Evolutionary conservation across 2,329 filamentous ascomycete genomes (phyloP), one percentile per base, ranked within the genome.

Genomic region (Alternaria postmessia): DNA sequence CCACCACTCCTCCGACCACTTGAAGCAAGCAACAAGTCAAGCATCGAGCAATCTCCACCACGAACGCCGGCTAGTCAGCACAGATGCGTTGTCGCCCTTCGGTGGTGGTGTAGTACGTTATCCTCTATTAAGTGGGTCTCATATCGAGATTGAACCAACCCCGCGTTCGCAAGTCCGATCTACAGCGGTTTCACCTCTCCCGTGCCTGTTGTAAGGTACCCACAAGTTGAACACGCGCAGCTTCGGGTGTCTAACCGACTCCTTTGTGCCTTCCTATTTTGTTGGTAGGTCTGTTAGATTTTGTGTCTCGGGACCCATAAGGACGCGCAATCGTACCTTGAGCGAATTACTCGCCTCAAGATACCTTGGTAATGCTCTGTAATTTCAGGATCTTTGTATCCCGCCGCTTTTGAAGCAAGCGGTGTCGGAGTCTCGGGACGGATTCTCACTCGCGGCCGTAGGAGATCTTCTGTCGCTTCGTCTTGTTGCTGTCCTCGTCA

Each of bases 401-500:
- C 42, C 54, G 32, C 58, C 39, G 9, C 36, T 28, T 20, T 42
- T 32, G 46, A 41, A 24, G 36, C 43, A 4, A 18, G 43, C 51
- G 49, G 42, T 51, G 44, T 46, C 47, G 44, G 51, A 48, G 53
- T 36, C 28, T 48, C 24, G 30, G 34, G 34, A 36, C 32, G 22
- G 18, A 48, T 39, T 44, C 57, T 79, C 75, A 82, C 51, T 84
- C 82, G 54, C 81, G 70, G 20, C 79, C 80, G 65, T 84, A 84
- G n/a, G 79, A 81, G 51, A 84, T 83, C 74, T 84, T 84, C 28
- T 80, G 77, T 57, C 82, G 74, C 75, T 84, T 84, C 3, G 77
- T 72, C 68, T 83, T 83, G 28, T 71, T 72, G 42, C 83, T 80
- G 1, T 80, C 77, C 32, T 84, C 82, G 6, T 83, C 81, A 30